Percentiles rank a stretch among this genome's conserved stretches.
These are phyloP conservation scores for Musa balbisiana DNA, from an alignment of 202 grass and related monocot genomes.

Conservation along the genomic window DNA sequence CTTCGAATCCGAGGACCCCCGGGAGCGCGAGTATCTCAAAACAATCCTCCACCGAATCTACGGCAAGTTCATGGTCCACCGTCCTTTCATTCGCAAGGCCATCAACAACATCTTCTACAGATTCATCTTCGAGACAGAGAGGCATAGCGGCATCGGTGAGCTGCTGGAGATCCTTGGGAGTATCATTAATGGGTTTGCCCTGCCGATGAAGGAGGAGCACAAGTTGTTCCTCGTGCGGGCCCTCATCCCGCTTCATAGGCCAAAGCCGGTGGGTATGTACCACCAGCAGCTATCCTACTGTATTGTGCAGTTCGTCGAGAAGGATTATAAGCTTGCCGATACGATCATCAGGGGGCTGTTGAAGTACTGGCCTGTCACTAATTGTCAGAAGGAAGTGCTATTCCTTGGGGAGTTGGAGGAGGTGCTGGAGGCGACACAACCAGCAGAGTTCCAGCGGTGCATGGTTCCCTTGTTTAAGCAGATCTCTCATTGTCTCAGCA, in stretches of 20 bases:
- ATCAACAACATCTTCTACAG: constrained; percentile 23
- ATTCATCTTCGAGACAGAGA: constrained; percentile 17
- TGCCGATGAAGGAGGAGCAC: constrained; percentile 21
- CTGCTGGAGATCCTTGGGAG: constrained; percentile 22
- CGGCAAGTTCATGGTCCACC: constrained; percentile 21
- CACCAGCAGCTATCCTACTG: constrained; percentile 21
- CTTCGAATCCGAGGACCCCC: constrained; percentile 15
- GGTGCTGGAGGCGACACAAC: constrained; percentile 8
- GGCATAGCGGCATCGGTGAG: constrained; percentile 7
- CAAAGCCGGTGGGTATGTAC: not conserved
- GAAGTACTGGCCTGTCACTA: constrained; percentile 21
- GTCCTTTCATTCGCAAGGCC: constrained; percentile 19
- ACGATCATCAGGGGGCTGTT: constrained; percentile 12
- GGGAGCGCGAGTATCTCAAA: constrained; percentile 19
- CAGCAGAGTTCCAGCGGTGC: constrained; percentile 14
- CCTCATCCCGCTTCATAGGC: constrained; percentile 14
- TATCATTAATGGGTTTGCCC: constrained; percentile 16
- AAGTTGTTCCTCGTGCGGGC: constrained; percentile 17
- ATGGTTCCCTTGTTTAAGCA: constrained; percentile 15
- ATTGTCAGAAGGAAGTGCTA: constrained; percentile 15
- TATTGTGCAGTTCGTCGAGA: constrained; percentile 15
- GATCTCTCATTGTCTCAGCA: constrained; percentile 10
- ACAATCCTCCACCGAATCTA: constrained; percentile 17
- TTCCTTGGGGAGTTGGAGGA: constrained; percentile 19
- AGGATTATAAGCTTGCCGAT: constrained; percentile 21